These are phyloP conservation scores for Pharus latifolius DNA, from an alignment of 176 grass and related monocot species.

Conservation along the genomic window DNA sequence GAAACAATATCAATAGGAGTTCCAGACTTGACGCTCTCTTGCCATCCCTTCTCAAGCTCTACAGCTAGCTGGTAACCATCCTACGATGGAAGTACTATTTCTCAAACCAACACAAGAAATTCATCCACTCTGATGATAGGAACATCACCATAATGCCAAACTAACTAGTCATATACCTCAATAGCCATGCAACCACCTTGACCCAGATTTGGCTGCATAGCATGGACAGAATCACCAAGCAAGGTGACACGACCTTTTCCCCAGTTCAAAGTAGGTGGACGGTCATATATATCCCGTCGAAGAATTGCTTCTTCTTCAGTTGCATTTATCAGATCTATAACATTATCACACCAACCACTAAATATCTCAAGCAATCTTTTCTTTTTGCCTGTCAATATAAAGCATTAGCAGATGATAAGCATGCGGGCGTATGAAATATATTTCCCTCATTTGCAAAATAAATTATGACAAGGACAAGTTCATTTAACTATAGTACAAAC, in stretches of 20 bases:
- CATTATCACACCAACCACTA: slow-evolving; percentile 91
- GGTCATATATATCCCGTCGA: slow-evolving; percentile 89
- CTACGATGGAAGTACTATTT: slow-evolving; percentile 27
- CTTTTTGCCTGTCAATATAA: slow-evolving; percentile 54
- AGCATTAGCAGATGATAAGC: slow-evolving; percentile 8
- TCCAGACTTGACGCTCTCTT: slow-evolving; percentile 55
- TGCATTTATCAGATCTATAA: slow-evolving; percentile 69
- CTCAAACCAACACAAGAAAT: slow-evolving; percentile 2
- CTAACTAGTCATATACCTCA: slow-evolving; percentile 52
- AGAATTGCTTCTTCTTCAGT: slow-evolving; percentile 84
- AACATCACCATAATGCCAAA: neutral
- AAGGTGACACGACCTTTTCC: slow-evolving; percentile 92
- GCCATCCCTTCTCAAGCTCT: slow-evolving; percentile 86
- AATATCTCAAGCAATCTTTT: slow-evolving; percentile 73
- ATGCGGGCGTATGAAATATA: neutral
- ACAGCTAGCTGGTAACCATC: slow-evolving; percentile 97
- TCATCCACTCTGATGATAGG: neutral
- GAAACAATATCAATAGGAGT: slow-evolving; percentile 62
- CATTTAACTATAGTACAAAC: neutral
- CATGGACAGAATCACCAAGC: slow-evolving; percentile 96
- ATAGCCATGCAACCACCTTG: slow-evolving; percentile 99
- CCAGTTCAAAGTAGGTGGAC: slow-evolving; percentile 69
- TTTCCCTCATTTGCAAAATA: neutral
- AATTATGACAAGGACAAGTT: neutral
- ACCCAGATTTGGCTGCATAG: slow-evolving; percentile 98